These are phyloP conservation scores for Ulmus americana DNA, from an alignment of 331 rosid genomes.

Conservation along the genomic window DNA sequence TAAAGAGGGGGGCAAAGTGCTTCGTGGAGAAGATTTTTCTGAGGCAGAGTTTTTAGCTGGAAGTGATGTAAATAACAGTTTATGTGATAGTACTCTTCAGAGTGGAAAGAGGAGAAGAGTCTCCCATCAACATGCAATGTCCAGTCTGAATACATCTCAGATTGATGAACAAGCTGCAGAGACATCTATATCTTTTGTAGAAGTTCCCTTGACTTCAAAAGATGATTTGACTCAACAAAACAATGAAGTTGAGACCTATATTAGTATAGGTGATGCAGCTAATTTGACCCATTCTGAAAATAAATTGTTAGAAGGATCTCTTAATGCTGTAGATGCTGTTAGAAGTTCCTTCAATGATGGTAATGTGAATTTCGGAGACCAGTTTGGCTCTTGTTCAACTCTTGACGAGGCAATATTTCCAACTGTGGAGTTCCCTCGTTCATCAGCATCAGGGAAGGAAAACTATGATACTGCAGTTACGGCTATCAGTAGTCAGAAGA, in stretches of 20 bases:
- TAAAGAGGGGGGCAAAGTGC: conserved; percentile 21
- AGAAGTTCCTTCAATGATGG: conserved; percentile 27
- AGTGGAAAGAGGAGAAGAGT: conserved; percentile 39
- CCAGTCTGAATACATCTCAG: conserved; percentile 28
- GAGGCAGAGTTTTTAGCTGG: conserved; percentile 30
- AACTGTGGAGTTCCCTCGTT: conserved; percentile 18
- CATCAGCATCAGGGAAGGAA: conserved; percentile 31
- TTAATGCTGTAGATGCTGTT: conserved; percentile 28
- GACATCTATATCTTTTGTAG: conserved; percentile 31
- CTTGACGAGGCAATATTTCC: conserved; percentile 29
- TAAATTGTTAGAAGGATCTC: conserved; percentile 30
- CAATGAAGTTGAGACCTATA: conserved; percentile 26
- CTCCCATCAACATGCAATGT: conserved; percentile 18
- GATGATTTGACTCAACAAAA: conserved; percentile 33
- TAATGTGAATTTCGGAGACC: conserved; percentile 31
- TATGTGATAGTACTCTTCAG: conserved; percentile 25
- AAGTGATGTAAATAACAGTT: conserved; percentile 24
- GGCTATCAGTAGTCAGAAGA: conserved; percentile 28
- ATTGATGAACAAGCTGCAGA: conserved; percentile 27
- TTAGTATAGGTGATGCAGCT: conserved; percentile 20
- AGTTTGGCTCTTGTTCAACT: conserved; percentile 24
- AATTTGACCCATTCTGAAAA: conserved; percentile 32
- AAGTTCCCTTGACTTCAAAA: conserved; percentile 29
- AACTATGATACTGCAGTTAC: conserved; percentile 29
- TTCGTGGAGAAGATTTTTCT: conserved; percentile 26